A percentile compares a stretch with the other conserved stretches of the same genome.
Conservation (phyloP, 495 filamentous ascomycete genomes). For the Patellaria atrata region DNA sequence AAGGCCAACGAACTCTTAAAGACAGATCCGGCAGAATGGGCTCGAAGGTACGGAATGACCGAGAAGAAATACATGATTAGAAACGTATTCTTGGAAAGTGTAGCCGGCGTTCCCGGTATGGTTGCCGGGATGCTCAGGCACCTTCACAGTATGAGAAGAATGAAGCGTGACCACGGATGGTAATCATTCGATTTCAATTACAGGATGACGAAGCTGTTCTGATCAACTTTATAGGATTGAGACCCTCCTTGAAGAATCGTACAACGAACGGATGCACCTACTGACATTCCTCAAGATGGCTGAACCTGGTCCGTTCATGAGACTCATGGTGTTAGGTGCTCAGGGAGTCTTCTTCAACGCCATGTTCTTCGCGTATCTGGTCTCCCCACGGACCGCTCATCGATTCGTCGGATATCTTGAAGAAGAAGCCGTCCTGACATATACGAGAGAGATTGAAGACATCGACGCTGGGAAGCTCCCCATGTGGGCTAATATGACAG, state of each 20-base stretch:
- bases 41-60: conserved; percentile 45
- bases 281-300: conserved; percentile 88
- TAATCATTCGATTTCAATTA: conserved; percentile 16
- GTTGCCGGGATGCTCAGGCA: conserved; percentile 90
- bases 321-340: conserved; percentile 67
- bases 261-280: conserved; percentile 94
- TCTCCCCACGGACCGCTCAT: conserved; percentile 81
- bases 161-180: conserved; percentile 95
- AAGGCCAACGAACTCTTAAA: conserved; percentile 31
- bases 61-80: conserved; percentile 67
- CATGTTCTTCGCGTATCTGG: conserved; percentile 77
- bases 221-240: conserved; percentile 49
- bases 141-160: conserved; percentile 60
- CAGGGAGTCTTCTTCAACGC: conserved; percentile 88
- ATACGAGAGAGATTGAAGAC: conserved; percentile 73
- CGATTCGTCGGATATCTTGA: conserved; percentile 95
- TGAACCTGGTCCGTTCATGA: conserved; percentile 82
- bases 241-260: conserved; percentile 82
- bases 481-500: conserved; percentile 62
- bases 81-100: conserved; percentile 85
- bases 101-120: conserved; percentile 94
- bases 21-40: conserved; percentile 26
- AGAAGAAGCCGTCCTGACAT: conserved; percentile 93
- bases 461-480: conserved; percentile 72
- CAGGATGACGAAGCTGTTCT: not conserved